Conservation (phyloP, 768 basidiomycete genomes). For the Dentipellis sp. region DNA sequence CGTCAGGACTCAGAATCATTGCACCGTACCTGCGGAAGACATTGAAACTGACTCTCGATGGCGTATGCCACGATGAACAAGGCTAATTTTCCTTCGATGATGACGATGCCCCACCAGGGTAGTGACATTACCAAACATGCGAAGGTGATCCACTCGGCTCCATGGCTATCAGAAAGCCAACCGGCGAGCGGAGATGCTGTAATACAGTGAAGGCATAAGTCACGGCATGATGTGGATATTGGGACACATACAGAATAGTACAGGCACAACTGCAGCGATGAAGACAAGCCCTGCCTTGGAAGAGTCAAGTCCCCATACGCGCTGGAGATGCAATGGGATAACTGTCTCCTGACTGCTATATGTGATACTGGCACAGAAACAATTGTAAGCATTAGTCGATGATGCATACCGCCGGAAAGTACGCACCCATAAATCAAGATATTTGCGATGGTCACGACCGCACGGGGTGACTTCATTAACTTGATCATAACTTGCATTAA, state of each 20-base stretch:
- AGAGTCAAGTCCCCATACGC: constrained; percentile 23
- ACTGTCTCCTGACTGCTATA: constrained; percentile 24
- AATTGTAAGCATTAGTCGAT: neutral
- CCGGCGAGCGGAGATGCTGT: constrained; percentile 55
- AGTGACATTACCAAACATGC: constrained; percentile 39
- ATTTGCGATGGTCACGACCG: constrained; percentile 18
- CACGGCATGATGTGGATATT: neutral
- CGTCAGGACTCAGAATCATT: neutral
- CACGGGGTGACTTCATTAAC: constrained; percentile 19
- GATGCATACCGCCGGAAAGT: neutral
- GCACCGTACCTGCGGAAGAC: neutral
- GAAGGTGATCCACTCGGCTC: constrained; percentile 45
- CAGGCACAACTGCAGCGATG: constrained; percentile 54
- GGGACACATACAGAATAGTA: constrained; percentile 46
- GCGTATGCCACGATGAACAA: constrained; percentile 42
- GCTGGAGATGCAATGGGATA: constrained; percentile 26
- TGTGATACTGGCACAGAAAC: constrained; percentile 14
- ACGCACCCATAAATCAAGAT: constrained; percentile 28
- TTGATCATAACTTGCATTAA: constrained; percentile 16
- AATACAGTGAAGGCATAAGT: neutral
- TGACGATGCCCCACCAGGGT: constrained; percentile 57
- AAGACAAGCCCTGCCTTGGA: constrained; percentile 55
- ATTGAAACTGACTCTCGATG: constrained; percentile 39
- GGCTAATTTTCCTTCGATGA: constrained; percentile 35
- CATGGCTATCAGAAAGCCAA: constrained; percentile 43